These are phyloP conservation scores for Tieghemostelium lacteum DNA, from an alignment of 78 protist genomes.

Conservation along the genomic window DNA sequence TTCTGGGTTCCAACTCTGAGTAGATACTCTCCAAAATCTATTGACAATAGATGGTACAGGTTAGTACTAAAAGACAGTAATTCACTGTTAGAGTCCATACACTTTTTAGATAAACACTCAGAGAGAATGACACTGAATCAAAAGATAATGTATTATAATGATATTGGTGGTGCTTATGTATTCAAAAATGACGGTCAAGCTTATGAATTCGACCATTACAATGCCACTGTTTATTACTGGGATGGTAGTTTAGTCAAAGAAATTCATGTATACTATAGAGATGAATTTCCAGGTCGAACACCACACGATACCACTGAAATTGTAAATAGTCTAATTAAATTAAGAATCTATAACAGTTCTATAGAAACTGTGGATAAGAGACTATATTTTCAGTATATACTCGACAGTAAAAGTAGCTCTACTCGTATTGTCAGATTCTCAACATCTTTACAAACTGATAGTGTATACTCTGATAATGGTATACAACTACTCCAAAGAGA, in stretches of 20 bases:
- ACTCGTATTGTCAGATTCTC: background rate
- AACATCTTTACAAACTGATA: background rate
- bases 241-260: background rate
- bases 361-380: constrained; percentile 1
- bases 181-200: background rate
- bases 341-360: background rate
- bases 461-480: constrained; percentile 16
- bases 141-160: background rate
- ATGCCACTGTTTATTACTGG: too few relatives aligned
- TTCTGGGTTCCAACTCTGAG: background rate
- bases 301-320: background rate
- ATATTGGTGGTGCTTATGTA: constrained; percentile 36
- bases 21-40: too few relatives aligned
- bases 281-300: too few relatives aligned
- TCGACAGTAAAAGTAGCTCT: background rate
- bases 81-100: background rate
- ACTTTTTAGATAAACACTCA: background rate
- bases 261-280: background rate
- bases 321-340: background rate
- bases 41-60: too few relatives aligned
- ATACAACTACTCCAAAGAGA: background rate
- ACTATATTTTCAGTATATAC: background rate
- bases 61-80: background rate
- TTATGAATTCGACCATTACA: background rate
- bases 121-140: background rate